Conservation (phyloP, 306 rosid genomes). For the Hippophae gyantsensis region DNA sequence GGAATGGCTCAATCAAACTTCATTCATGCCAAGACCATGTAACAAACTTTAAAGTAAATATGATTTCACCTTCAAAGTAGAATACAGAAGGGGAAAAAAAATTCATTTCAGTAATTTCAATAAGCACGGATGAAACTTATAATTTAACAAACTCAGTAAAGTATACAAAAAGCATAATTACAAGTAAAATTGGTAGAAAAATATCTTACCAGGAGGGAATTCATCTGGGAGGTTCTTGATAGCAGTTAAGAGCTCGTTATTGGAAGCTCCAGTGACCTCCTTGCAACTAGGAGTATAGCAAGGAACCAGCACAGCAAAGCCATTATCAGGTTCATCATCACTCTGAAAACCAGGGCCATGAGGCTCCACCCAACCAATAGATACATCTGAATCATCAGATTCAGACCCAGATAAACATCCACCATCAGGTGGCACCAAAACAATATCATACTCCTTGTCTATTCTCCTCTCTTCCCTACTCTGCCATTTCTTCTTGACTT, state of each 20-base stretch:
- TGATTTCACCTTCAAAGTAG: no score
- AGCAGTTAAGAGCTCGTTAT: conserved; percentile 54
- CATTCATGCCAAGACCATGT: no score
- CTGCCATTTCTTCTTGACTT: conserved; percentile 55
- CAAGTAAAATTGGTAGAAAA: background rate
- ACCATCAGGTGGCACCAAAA: conserved; percentile 76
- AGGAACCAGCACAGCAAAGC: conserved; percentile 78
- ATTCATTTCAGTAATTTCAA: background rate
- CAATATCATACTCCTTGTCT: conserved; percentile 70
- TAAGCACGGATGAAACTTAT: background rate
- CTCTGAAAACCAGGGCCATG: conserved; percentile 67
- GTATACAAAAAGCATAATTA: background rate
- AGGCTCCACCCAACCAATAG: conserved; percentile 92
- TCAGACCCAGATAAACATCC: conserved; percentile 61
- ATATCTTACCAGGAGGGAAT: conserved; percentile 59
- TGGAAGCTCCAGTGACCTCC: conserved; percentile 46
- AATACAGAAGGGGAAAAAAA: no score
- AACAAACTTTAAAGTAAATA: no score
- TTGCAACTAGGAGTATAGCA: conserved; percentile 73
- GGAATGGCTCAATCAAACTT: no score
- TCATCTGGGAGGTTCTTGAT: conserved; percentile 59
- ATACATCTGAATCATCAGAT: conserved; percentile 79
- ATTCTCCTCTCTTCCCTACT: conserved; percentile 63
- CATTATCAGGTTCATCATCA: conserved; percentile 52
- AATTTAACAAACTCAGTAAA: background rate